These are phyloP conservation scores for Leccinum rimulosum DNA, from an alignment of 768 basidiomycete species.

Conservation along the genomic window DNA sequence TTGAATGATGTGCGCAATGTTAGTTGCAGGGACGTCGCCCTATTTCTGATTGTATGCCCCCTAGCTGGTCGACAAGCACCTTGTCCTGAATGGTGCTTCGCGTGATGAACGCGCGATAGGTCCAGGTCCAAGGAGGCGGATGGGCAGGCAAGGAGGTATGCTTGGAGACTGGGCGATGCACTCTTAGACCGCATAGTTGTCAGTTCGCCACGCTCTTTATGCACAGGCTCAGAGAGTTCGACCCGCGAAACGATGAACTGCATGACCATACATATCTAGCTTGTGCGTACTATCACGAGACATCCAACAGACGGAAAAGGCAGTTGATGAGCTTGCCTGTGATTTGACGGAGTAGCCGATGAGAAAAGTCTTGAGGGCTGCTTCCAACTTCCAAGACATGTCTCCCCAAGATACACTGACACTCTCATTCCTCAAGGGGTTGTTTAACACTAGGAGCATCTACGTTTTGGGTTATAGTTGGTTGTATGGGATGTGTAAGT, in stretches of 20 bases:
- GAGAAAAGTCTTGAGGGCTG: background rate
- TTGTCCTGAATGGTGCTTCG: slow-evolving; percentile 52
- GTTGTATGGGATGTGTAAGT: slow-evolving; percentile 71
- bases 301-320: background rate
- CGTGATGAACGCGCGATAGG: slow-evolving; percentile 50
- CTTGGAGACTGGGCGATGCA: slow-evolving; percentile 58
- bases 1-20: slow-evolving; percentile 78
- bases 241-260: background rate
- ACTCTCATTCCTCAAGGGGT: background rate
- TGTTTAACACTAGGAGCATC: slow-evolving; percentile 8
- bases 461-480: slow-evolving; percentile 60
- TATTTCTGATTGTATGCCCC: slow-evolving; percentile 3
- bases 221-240: background rate
- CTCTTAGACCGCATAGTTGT: slow-evolving; percentile 23
- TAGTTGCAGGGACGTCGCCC: background rate
- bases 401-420: background rate
- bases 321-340: background rate
- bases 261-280: background rate
- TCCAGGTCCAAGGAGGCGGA: slow-evolving; percentile 48
- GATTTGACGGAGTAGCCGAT: background rate
- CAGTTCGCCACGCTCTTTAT: background rate
- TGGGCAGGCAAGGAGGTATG: slow-evolving; percentile 46
- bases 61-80: slow-evolving; percentile 78
- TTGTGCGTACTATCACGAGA: too few species aligned
- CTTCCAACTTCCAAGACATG: background rate